A percentile compares a stretch with the other conserved stretches of the same genome.
Conservation (phyloP, 163 green algal genomes). For the Trebouxia gelatinosa region DNA sequence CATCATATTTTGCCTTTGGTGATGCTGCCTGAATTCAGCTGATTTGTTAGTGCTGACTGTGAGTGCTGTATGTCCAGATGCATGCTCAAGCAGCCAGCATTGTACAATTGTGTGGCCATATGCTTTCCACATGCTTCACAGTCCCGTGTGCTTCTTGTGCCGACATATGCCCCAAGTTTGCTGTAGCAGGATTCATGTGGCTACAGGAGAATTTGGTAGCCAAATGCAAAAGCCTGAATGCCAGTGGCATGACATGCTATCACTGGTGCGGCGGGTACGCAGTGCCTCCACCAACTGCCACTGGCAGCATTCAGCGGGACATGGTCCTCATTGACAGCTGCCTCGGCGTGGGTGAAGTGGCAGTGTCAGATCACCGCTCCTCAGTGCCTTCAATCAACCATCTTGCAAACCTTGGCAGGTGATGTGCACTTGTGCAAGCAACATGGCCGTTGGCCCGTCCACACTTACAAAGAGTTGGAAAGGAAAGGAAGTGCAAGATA, state of each 20-base stretch:
- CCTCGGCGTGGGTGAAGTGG: constrained; percentile 52
- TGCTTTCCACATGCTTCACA: no score
- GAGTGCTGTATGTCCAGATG: no score
- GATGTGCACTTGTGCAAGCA: background rate
- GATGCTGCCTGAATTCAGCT: no score
- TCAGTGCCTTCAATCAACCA: constrained; percentile 35
- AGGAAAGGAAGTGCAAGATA: no score
- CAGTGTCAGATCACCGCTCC: constrained; percentile 51
- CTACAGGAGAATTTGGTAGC: constrained; percentile 45
- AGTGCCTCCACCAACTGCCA: constrained; percentile 39
- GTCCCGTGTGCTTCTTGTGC: no score
- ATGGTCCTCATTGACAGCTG: constrained; percentile 39
- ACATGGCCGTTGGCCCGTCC: background rate
- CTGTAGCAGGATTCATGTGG: background rate
- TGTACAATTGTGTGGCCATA: no score
- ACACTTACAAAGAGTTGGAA: no score
- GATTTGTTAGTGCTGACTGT: no score
- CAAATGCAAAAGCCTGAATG: constrained; percentile 39
- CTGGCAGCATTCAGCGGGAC: constrained; percentile 38
- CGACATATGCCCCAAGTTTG: background rate
- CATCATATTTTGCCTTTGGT: no score
- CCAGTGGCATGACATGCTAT: constrained; percentile 45
- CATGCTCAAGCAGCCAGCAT: no score
- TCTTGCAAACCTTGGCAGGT: constrained; percentile 42
- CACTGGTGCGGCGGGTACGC: constrained; percentile 47